A percentile compares a stretch with the other conserved stretches of the same genome.
These are phyloP conservation scores for Colletotrichum limetticola DNA, from an alignment of 2,329 filamentous ascomycete species.

Conservation along the genomic window DNA sequence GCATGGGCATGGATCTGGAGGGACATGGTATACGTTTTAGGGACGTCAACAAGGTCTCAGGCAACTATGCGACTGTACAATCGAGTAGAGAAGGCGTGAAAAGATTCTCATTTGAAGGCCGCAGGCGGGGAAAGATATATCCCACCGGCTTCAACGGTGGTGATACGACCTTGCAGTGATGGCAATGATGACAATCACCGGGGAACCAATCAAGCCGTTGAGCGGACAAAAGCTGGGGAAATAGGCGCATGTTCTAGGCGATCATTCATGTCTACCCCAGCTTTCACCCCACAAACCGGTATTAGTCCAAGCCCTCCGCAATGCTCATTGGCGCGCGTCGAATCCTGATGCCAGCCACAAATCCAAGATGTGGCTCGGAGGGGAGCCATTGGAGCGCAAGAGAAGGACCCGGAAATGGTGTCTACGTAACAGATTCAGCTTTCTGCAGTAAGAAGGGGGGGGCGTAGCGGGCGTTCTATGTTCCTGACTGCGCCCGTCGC, in stretches of 20 bases:
- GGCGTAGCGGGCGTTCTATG: neutral
- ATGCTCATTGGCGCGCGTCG: slow-evolving; percentile 4
- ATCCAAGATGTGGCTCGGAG: neutral
- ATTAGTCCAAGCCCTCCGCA: neutral
- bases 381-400: slow-evolving; percentile 7
- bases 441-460: neutral
- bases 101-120: neutral
- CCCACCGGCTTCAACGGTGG: neutral
- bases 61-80: neutral
- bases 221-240: neutral
- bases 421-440: neutral
- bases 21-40: neutral
- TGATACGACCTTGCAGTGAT: neutral
- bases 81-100: neutral
- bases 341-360: slow-evolving; percentile 6
- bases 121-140: neutral
- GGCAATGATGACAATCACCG: neutral
- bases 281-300: slow-evolving; percentile 10
- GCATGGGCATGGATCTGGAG: neutral
- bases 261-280: neutral
- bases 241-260: neutral
- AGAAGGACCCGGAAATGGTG: neutral
- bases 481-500: neutral
- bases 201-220: neutral
- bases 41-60: neutral